Evolutionary conservation across 345 rosid species (phyloP), one percentile per base, ranked within the genome.

Genomic region (Mercurialis annua): DNA sequence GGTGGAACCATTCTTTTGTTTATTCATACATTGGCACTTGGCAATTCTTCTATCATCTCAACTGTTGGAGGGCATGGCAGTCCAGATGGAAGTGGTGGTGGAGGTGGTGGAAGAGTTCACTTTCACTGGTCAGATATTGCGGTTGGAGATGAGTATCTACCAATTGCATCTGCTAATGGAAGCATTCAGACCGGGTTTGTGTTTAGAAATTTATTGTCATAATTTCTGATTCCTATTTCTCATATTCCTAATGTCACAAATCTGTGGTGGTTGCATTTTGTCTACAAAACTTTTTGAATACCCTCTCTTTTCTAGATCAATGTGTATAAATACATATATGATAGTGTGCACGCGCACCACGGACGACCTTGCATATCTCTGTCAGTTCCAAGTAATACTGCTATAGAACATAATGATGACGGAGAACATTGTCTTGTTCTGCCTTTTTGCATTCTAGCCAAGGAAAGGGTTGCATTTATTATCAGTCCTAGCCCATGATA

Each of bases 61-160:
- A 76, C 84, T 57, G 65, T 62, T 51, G 98, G 98, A 62, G 98
- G 98, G 67, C 87, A 83, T 76, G 98, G 98, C 57, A 85, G 90
- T 74, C 81, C 80, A 42, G 77, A 79, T 59, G 95, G 96, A 21
- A 85, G 95, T 47, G 98, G 98, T 33, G 97, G 97, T 48, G 98
- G 98, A 44, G 92, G 98, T 65, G 98, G 98, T 73, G 98, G 98
- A 31, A 84, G 98, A 68, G 78, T 92, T 76, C 98, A 90, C 81
- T 86, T 92, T 74, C 95, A 92, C 68, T 92, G 96, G 98, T 77
- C 94, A 52, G 77, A 83, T 72, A 84, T 92, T 78, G 87, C 91
- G 24, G 78, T 79, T 30, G 95, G 92, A 54, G 91, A 92, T 77
- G 86, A 77, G 59, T 92, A 92, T 77, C 73, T 76, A 43, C 95